These are phyloP conservation scores for Chrysoporthe deuterocubensis DNA, from an alignment of 2,329 filamentous ascomycete genomes.

Conservation along the genomic window DNA sequence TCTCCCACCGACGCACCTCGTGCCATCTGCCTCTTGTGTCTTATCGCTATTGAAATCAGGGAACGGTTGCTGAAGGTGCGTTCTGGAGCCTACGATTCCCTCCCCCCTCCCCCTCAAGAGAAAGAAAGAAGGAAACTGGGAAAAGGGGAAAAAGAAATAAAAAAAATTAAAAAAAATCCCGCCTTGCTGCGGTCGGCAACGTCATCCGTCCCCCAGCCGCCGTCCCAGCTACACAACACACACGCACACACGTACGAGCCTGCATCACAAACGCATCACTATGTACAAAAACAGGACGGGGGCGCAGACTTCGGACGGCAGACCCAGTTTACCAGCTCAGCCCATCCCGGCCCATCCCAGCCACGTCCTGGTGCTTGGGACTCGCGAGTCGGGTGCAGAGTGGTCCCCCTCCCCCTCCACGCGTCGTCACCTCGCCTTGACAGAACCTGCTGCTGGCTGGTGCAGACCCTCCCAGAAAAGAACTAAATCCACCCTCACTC, in stretches of 20 bases:
- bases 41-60: neutral
- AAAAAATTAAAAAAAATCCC: too few species aligned
- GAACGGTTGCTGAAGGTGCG: slow-evolving; percentile 18
- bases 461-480: neutral
- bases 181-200: slow-evolving; percentile 1
- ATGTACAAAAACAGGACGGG: neutral
- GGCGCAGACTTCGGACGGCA: neutral
- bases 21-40: neutral
- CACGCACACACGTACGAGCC: neutral
- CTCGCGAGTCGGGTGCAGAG: neutral
- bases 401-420: neutral
- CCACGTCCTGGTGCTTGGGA: neutral
- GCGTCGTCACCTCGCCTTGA: slow-evolving; percentile 4
- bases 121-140: too few species aligned
- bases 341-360: slow-evolving; percentile 10
- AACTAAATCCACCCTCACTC: neutral
- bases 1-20: neutral
- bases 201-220: neutral
- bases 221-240: neutral
- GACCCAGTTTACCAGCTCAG: slow-evolving; percentile 2
- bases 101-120: too few species aligned
- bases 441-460: neutral
- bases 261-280: neutral
- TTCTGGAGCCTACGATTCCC: neutral
- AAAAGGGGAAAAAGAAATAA: too few species aligned